These are phyloP conservation scores for Erodium chrysanthum DNA, from an alignment of 441 rosid genomes.

Conservation along the genomic window DNA sequence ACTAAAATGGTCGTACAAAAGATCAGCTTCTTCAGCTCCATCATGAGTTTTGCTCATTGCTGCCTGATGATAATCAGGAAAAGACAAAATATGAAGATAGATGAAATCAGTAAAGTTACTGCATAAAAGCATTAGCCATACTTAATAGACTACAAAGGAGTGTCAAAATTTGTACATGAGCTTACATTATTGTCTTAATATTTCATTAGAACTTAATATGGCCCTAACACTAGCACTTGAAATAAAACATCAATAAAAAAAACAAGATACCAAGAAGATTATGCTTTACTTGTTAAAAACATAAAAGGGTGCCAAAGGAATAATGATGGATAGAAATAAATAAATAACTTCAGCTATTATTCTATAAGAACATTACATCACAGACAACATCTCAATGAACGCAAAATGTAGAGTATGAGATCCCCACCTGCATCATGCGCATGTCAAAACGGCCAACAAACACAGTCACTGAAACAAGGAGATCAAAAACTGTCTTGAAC, in stretches of 20 bases:
- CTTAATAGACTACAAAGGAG: neutral
- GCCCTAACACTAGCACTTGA: neutral
- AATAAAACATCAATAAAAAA: neutral
- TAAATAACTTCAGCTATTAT: neutral
- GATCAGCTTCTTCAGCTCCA: constrained; percentile 45
- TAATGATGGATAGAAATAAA: neutral
- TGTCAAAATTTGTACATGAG: neutral
- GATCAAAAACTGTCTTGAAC: constrained; percentile 96
- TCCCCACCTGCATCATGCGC: constrained; percentile 99
- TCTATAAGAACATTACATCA: neutral
- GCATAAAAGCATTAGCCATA: neutral
- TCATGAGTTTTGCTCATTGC: constrained; percentile 64
- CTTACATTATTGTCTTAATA: neutral
- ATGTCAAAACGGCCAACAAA: constrained; percentile 99
- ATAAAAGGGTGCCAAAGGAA: neutral
- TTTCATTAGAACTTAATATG: neutral
- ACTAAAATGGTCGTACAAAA: constrained; percentile 67
- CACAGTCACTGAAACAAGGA: constrained; percentile 88
- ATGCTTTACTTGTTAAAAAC: neutral
- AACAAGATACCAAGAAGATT: neutral
- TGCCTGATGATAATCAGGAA: constrained; percentile 45
- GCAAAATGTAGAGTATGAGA: constrained; percentile 9
- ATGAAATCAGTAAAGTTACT: neutral
- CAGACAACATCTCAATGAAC: constrained; percentile 9
- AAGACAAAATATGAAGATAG: constrained; percentile 6